Evolutionary conservation across 2,329 filamentous ascomycete genomes (phyloP).

Genomic region (Aspergillus fructus): DNA sequence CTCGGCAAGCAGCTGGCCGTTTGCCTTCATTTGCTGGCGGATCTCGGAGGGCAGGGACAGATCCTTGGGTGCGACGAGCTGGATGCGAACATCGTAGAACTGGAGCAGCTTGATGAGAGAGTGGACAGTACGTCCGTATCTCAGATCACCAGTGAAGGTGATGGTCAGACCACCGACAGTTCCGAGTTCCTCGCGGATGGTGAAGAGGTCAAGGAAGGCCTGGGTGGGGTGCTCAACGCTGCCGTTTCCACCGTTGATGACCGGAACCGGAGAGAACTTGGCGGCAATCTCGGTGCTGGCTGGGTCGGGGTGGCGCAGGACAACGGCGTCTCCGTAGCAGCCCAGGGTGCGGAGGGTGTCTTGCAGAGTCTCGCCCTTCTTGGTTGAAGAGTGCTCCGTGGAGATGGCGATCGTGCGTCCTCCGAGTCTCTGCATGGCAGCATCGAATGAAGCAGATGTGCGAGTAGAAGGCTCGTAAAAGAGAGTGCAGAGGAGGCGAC

Average conservation of each 20-base stretch:
- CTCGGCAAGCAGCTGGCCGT: slow-evolving; percentile 75
- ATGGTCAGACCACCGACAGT: slow-evolving; percentile 94
- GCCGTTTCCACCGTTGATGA: slow-evolving; percentile 97
- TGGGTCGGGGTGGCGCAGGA: slow-evolving; percentile 90
- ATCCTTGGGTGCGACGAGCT: slow-evolving; percentile 81
- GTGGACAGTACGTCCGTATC: slow-evolving; percentile 92
- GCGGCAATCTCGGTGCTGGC: slow-evolving; percentile 76
- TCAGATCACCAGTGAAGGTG: slow-evolving; percentile 90
- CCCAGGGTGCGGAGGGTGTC: slow-evolving; percentile 91
- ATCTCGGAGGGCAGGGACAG: slow-evolving; percentile 76
- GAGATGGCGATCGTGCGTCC: slow-evolving; percentile 80
- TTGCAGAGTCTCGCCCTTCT: slow-evolving; percentile 91
- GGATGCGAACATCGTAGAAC: slow-evolving; percentile 92
- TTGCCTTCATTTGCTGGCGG: slow-evolving; percentile 66
- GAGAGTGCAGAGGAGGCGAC: slow-evolving; percentile 82
- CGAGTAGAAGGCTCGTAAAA: slow-evolving; percentile 98
- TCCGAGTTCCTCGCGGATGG: slow-evolving; percentile 94
- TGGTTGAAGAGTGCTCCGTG: slow-evolving; percentile 80
- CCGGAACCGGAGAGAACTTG: slow-evolving; percentile 83
- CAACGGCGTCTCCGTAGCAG: slow-evolving; percentile 91
- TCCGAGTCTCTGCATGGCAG: slow-evolving; percentile 96
- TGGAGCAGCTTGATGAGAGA: slow-evolving; percentile 90
- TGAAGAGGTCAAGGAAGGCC: slow-evolving; percentile 96
- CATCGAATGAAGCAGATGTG: slow-evolving; percentile 93
- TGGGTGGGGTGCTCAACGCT: slow-evolving; percentile 96